Conservation (phyloP, 192 early-diverging fungal species). For the Coemansia reversa region DNA sequence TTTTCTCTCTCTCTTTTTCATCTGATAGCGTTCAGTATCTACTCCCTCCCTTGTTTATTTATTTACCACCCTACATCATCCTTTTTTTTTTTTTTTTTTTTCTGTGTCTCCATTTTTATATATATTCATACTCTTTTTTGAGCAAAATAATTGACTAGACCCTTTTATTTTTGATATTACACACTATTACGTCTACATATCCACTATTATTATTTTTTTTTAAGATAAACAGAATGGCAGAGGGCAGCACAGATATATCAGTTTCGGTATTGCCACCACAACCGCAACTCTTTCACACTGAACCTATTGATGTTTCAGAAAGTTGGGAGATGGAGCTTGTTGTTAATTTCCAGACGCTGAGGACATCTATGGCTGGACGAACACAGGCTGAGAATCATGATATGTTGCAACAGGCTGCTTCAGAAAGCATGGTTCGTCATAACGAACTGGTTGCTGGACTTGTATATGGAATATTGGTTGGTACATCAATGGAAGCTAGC, state of each 20-base stretch:
- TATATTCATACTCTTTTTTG: too few relatives aligned
- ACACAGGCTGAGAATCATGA: conserved; percentile 63
- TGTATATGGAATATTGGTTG: conserved; percentile 53
- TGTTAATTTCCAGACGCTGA: conserved; percentile 23
- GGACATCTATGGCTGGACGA: conserved; percentile 35
- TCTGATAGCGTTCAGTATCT: not conserved
- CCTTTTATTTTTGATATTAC: not conserved
- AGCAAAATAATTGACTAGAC: too few relatives aligned
- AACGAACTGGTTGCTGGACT: conserved; percentile 59
- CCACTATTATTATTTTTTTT: not conserved
- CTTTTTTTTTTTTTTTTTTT: not conserved
- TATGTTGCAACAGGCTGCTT: conserved; percentile 58
- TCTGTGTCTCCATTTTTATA: not conserved
- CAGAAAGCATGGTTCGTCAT: conserved; percentile 56
- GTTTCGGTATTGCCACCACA: conserved; percentile 19
- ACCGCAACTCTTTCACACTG: conserved; percentile 52
- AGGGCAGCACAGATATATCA: not conserved
- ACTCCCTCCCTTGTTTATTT: not conserved
- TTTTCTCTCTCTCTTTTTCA: not conserved
- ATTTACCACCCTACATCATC: not conserved
- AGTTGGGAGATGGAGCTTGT: conserved; percentile 56
- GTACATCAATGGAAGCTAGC: conserved; percentile 44
- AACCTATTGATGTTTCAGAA: conserved; percentile 53
- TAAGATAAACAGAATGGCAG: not conserved
- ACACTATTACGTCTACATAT: not conserved